These are phyloP conservation scores for Aphanomyces astaci DNA, from an alignment of 352 stramenopile species.

Conservation along the genomic window DNA sequence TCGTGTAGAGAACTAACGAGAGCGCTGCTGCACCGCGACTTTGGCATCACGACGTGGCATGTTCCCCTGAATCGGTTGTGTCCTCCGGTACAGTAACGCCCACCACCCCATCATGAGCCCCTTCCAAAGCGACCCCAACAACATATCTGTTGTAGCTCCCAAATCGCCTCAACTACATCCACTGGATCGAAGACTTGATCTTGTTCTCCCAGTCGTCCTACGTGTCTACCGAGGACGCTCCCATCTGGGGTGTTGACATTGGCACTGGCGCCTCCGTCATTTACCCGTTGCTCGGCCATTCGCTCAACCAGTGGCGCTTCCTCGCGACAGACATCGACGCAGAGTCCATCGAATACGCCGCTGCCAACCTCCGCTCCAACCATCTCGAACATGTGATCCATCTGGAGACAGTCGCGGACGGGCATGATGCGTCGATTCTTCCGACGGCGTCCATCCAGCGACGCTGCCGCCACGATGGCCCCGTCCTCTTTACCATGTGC, in stretches of 20 bases:
- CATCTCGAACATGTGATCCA: constrained; percentile 53
- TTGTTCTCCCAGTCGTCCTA: constrained; percentile 33
- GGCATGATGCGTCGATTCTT: no score
- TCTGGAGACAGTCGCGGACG: constrained; percentile 30
- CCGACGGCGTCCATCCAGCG: no score
- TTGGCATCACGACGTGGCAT: constrained; percentile 81
- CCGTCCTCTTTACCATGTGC: constrained; percentile 86
- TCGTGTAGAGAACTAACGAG: constrained; percentile 78
- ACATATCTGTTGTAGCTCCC: constrained; percentile 59
- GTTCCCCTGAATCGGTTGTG: constrained; percentile 90
- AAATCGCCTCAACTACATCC: constrained; percentile 92
- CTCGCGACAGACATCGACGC: constrained; percentile 92
- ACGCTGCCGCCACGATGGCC: constrained; percentile 72
- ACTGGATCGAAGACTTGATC: constrained; percentile 93
- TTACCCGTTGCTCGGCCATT: constrained; percentile 89
- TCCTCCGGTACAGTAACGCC: constrained; percentile 72
- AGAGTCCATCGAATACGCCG: constrained; percentile 69
- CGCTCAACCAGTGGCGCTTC: constrained; percentile 86
- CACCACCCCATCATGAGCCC: not conserved
- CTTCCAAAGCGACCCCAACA: no score
- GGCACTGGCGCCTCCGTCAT: constrained; percentile 94
- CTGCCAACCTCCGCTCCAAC: constrained; percentile 86
- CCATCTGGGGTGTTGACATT: constrained; percentile 87
- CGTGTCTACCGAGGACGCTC: constrained; percentile 5
- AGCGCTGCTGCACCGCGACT: constrained; percentile 88